Evolutionary conservation across 2,329 filamentous ascomycete species (phyloP), one percentile per base, ranked within the genome.

Genomic region (Coniochaeta hoffmannii): DNA sequence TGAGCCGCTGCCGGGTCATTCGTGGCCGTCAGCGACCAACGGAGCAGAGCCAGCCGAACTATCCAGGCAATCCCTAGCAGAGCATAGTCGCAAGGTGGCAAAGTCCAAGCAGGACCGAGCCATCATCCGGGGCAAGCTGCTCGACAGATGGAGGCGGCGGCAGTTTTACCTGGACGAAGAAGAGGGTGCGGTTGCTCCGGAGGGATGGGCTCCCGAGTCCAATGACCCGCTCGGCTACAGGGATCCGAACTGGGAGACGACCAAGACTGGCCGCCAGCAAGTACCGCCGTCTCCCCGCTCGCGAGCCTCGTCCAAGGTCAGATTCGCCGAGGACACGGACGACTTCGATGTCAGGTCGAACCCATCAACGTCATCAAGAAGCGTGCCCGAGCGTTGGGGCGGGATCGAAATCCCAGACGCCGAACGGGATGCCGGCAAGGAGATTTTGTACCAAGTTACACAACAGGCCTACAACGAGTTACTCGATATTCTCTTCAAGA

Each of bases 381-480:
- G 82, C 64, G 77, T 88, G 9, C 83, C 87, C 12, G 87, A 92
- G 68, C 79, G 87, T 56, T 90, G 86, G 86, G 87, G 86, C 51
- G 87, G 87, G 17, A 86, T 89, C 68, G 88, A 90, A 53, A 85
- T 95, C 15, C 88, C 89, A 1, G 84, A 89, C 61, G 86, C 87
- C 1, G 91, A 96, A 68, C 81, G 81, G 57, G 91, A 96, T 67
- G 85, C 90, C 6, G 90, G 90, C 35, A 90, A 88, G 62, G 90
- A 97, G 66, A 88, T 97, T 4, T 75, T 97, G 1, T 97, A 96
- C 65, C 89, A 96, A 68, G 85, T 95, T 31, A 91, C 90, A 0
- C 91, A 97, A 69, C 88, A 96, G 69, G 88, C 90, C 0, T 90
- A 96, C 73, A 97, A 97, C 65, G 91, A 97, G 70, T 76, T 97